phyloP scores from a whole-genome alignment of 2,329 filamentous ascomycete species.

The Coniochaeta sp. region DNA sequence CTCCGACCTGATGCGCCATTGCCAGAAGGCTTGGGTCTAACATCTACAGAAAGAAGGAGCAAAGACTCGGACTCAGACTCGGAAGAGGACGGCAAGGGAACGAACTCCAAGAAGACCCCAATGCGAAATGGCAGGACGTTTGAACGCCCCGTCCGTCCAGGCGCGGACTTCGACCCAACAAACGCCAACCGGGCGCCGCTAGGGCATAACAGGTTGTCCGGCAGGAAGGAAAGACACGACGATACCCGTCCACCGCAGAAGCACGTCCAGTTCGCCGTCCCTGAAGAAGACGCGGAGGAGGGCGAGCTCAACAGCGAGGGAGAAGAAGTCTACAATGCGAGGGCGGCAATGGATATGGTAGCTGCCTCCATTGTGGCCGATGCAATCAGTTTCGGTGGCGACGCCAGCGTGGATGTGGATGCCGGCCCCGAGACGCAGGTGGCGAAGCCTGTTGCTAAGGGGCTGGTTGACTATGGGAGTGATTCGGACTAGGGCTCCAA shows the following conservation, averaged over 20 bases:
- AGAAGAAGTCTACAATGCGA: neutral
- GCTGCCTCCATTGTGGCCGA: neutral
- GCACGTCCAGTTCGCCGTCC: neutral
- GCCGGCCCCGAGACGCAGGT: neutral
- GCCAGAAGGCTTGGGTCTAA: conserved; percentile 16
- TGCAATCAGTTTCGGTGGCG: neutral
- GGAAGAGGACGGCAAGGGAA: neutral
- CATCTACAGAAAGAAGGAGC: conserved; percentile 13
- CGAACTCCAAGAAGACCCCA: neutral
- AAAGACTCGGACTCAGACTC: neutral
- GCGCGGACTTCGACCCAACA: neutral
- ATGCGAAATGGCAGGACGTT: neutral
- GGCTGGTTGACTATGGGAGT: neutral
- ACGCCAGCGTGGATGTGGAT: neutral
- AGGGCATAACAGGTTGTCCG: neutral
- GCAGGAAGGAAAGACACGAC: neutral
- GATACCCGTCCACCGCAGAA: neutral
- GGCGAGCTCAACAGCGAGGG: neutral
- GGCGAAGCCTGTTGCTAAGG: neutral
- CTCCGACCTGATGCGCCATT: conserved; percentile 26
- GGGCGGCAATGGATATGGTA: neutral
- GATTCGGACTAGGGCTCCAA: neutral
- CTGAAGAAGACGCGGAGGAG: neutral
- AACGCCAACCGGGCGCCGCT: neutral
- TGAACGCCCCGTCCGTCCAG: neutral